Evolutionary conservation across 2,329 filamentous ascomycete genomes (phyloP).

Genomic region (Colletotrichum sp.): DNA sequence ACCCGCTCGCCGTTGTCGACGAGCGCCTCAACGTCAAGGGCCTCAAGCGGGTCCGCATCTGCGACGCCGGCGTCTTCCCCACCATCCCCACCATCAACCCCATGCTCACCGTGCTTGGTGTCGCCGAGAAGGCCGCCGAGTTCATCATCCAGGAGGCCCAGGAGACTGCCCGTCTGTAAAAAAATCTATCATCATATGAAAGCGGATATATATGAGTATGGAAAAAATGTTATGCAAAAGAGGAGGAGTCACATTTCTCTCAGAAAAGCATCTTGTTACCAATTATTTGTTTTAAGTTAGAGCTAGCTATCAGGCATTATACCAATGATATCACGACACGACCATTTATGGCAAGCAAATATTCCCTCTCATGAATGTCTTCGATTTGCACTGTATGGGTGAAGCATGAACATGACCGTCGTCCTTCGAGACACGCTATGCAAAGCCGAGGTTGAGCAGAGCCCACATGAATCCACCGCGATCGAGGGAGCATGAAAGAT

Average conservation of each 20-base stretch:
- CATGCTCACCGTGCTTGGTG: slow-evolving; percentile 85
- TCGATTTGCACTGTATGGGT: not conserved
- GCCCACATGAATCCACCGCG: not conserved
- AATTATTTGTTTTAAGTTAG: not conserved
- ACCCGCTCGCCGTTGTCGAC: slow-evolving; percentile 70
- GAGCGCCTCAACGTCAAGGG: slow-evolving; percentile 40
- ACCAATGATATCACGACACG: slow-evolving; percentile 21
- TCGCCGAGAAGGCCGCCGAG: slow-evolving; percentile 86
- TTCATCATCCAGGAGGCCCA: slow-evolving; percentile 73
- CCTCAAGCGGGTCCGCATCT: slow-evolving; percentile 39
- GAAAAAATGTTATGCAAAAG: not conserved
- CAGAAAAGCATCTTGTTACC: slow-evolving; percentile 11
- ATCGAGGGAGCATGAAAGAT: not conserved
- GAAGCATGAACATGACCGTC: not conserved
- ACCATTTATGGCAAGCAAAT: not conserved
- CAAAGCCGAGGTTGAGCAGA: not conserved
- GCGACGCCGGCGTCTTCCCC: slow-evolving; percentile 75
- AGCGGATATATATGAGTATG: not conserved
- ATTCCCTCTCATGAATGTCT: not conserved
- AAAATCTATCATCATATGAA: not conserved
- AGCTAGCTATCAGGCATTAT: slow-evolving; percentile 20
- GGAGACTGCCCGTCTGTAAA: slow-evolving; percentile 20
- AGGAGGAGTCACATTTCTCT: not conserved
- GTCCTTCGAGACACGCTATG: not conserved
- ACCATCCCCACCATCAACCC: slow-evolving; percentile 88